Evolutionary conservation across 768 basidiomycete species (phyloP).

Genomic region (Rhodotorula sphaerocarpa): DNA sequence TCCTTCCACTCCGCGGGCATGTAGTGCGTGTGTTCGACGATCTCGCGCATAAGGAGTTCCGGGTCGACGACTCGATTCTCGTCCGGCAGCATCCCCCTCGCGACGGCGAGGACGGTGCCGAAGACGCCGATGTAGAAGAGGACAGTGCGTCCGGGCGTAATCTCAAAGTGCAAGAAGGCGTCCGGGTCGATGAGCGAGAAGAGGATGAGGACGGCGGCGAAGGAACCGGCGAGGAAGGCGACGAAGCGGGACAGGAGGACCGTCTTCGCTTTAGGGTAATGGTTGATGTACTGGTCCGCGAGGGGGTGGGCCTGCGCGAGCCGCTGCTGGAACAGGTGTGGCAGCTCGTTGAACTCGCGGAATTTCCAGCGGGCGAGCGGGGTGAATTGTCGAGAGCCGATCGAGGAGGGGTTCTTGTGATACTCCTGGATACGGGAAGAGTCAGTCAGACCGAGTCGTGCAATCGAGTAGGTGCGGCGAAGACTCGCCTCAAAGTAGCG

Average conservation of each 20-base stretch:
- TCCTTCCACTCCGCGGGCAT: conserved; percentile 89
- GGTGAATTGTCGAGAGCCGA: conserved; percentile 85
- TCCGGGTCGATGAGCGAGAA: conserved; percentile 90
- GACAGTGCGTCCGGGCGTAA: conserved; percentile 84
- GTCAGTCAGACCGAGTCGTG: not conserved
- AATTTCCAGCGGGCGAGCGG: conserved; percentile 97
- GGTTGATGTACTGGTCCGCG: conserved; percentile 91
- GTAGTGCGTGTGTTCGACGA: conserved; percentile 89
- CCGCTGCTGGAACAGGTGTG: conserved; percentile 79
- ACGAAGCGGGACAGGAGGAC: conserved; percentile 86
- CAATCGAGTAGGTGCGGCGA: no score
- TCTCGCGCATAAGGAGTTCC: conserved; percentile 81
- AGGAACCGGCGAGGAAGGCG: conserved; percentile 91
- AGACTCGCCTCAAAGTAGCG: conserved; percentile 87
- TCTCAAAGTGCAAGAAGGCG: conserved; percentile 84
- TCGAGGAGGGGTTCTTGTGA: conserved; percentile 93
- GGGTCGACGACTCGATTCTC: conserved; percentile 91
- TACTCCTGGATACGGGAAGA: conserved; percentile 62
- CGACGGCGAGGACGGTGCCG: conserved; percentile 75
- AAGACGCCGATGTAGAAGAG: conserved; percentile 87
- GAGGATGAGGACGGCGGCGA: conserved; percentile 86
- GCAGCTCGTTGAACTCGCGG: conserved; percentile 95
- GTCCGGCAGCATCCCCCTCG: conserved; percentile 90
- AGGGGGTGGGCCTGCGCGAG: conserved; percentile 79
- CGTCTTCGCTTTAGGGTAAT: conserved; percentile 92